Base-by-base conservation (phyloP, 2,329 filamentous ascomycete species). In the Ascosphaera acerosa region DNA sequence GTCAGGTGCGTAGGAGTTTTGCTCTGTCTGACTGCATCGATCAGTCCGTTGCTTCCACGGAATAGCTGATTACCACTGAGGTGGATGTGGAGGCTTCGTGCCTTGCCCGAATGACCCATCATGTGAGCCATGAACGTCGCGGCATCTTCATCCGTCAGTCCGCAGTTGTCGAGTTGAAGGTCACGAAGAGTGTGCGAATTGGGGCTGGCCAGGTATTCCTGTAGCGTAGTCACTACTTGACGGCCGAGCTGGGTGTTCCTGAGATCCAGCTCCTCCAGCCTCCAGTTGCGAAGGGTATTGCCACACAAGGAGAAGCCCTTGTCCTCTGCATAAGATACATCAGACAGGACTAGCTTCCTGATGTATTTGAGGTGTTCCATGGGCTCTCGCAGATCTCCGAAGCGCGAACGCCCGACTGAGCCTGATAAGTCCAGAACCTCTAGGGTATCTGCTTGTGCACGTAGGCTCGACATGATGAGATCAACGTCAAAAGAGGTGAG, bases 401-500 rank as follows among this genome's bases (percentile, higher is more conserved):
- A 66, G 32, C 66, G 66, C 23, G 76, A 53, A 2, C 71, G 62
- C 18, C 70, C 68, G 34, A 66, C 63, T 37, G 75, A 69, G 9
- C 66, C 66, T 3, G 71, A 72, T 9, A 77, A 61, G 42, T 76
- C 62, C 35, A 77, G 54, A 1, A 63, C 63, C 44, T 77, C 71
- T 15, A 77, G 45, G 0, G 70, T 76, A 19, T 62, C 64, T 38
- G 70, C 66, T 43, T 77, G 73, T 3, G 62, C 57, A 18, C 66
- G 58, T 10, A 76, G 48, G 10, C 69, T 65, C 32, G 71, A 70
- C 17, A 77, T 50, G 10, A 76, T 52, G 26, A 75, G 56, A 29
- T 70, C 54, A 15, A 58, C 37, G 32, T 59, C 54, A 37, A 58
- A 55, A 22, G 58, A 49, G n/a, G 54, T 56, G 22, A 59, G 35